Conservation (phyloP, 2,329 filamentous ascomycete species). For the Talaromyces sp. region DNA sequence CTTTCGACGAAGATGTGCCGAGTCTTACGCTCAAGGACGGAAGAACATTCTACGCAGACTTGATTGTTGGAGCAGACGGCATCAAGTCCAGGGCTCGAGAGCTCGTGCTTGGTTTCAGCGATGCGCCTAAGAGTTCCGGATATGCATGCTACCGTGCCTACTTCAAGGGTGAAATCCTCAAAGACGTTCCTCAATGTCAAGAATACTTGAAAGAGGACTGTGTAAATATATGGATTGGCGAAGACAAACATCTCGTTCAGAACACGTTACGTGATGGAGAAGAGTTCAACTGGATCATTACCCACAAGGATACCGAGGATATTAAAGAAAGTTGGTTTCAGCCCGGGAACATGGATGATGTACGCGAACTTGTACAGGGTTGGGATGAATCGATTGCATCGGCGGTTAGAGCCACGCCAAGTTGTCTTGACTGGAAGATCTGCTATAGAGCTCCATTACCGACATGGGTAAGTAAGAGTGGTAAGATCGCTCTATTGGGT, state of each 20-base stretch:
- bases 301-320: constrained; percentile 43
- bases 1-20: constrained; percentile 21
- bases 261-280: constrained; percentile 51
- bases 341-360: constrained; percentile 17
- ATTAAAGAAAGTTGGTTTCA: constrained; percentile 18
- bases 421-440: constrained; percentile 19
- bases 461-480: constrained; percentile 17
- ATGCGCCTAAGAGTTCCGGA: constrained; percentile 12
- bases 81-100: constrained; percentile 23
- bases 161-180: constrained; percentile 17
- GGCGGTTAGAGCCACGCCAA: background rate
- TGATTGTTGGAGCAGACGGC: constrained; percentile 24
- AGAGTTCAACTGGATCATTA: constrained; percentile 55
- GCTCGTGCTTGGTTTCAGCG: constrained; percentile 19
- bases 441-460: constrained; percentile 13
- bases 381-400: constrained; percentile 11
- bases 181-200: constrained; percentile 10
- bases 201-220: constrained; percentile 52
- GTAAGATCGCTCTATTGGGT: constrained; percentile 16
- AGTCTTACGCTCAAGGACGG: constrained; percentile 17
- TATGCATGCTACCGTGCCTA: constrained; percentile 16
- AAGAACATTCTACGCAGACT: constrained; percentile 19
- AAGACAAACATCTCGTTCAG: constrained; percentile 46
- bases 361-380: constrained; percentile 13
- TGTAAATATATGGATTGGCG: constrained; percentile 45